Evolutionary conservation across 306 rosid genomes (phyloP).

Genomic region (Sesbania bispinosa): DNA sequence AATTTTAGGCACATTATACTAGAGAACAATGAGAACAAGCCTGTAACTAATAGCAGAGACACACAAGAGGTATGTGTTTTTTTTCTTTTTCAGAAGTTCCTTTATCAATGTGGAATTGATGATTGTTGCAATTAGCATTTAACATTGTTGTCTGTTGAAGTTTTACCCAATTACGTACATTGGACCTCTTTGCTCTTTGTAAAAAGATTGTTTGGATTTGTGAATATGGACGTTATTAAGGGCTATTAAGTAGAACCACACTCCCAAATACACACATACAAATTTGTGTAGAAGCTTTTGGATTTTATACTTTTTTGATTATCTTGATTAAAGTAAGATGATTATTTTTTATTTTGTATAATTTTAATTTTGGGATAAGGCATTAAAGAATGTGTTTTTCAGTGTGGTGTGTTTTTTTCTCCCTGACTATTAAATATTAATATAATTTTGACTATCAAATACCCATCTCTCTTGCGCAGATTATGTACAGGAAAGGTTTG

Average conservation of each 20-base stretch:
- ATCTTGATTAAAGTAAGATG: neutral
- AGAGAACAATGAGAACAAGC: constrained; percentile 92
- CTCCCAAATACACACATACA: neutral
- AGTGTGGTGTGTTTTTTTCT: neutral
- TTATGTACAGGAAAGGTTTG: constrained; percentile 65
- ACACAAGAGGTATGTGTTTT: constrained; percentile 96
- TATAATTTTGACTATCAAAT: neutral
- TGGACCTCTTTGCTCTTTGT: neutral
- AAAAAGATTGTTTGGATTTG: neutral
- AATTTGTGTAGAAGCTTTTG: neutral
- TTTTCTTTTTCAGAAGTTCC: neutral
- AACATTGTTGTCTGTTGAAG: neutral
- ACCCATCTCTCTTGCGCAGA: constrained; percentile 46
- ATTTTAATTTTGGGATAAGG: too few relatives aligned
- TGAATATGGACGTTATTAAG: neutral
- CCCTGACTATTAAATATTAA: neutral
- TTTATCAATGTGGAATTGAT: neutral
- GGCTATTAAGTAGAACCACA: neutral
- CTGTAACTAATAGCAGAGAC: constrained; percentile 96
- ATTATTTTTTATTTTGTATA: neutral
- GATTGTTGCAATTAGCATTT: neutral
- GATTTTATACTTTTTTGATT: neutral
- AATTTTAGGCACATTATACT: constrained; percentile 82
- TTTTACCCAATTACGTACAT: too few relatives aligned
- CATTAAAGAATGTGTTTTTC: too few relatives aligned